Base-by-base conservation (phyloP, 1,139 yeast genomes). In the Saccharomyces hybrid region DNA sequence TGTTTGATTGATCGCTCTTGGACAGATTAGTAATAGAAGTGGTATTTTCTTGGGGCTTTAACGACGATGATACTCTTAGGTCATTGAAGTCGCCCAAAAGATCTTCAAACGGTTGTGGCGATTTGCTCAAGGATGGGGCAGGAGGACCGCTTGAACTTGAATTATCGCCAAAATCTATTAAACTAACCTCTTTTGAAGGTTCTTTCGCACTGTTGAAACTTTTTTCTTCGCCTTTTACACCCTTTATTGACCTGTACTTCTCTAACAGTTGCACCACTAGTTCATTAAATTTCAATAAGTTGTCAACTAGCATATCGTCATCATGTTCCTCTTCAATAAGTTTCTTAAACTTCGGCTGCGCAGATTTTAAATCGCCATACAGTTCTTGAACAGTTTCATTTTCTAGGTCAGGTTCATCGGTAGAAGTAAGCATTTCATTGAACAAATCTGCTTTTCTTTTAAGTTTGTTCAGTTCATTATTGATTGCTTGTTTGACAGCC, bases 371-470 rank as follows among this genome's bases (percentile, higher is more conserved):
- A 1, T 96, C 78, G 48, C 85, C 79, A 63, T 85, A 88, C 58
- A 95, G 78, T 64, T 93, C 98, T 52, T 79, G 75, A 31, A 88
- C 73, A 2, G 97, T 93, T 61, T 86, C 93, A 69, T 82, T 83
- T 21, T 79, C 72, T 31, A 81, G 76, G 59, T 83, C 84, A 5
- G 79, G 76, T 24, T 78, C 77, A 31, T 74, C 72, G 55, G 83
- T 76, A 32, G 86, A 78, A 60, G 75, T 75, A 57, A 95, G 77
- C 97, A 93, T 91, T 65, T 93, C 98, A 54, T 86, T 86, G 61
- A 93, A 82, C 55, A 95, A 77, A 62, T 88, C 96, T n/a, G 90
- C 88, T 73, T 93, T 93, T 57, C 97, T 81, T 64, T 83, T 84
- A 66, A 93, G 78, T 69, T 88, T 85, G 55, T 88, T 90, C 55